Evolutionary conservation across 2,329 filamentous ascomycete species (phyloP).

Genomic region (Alternaria consortialis): DNA sequence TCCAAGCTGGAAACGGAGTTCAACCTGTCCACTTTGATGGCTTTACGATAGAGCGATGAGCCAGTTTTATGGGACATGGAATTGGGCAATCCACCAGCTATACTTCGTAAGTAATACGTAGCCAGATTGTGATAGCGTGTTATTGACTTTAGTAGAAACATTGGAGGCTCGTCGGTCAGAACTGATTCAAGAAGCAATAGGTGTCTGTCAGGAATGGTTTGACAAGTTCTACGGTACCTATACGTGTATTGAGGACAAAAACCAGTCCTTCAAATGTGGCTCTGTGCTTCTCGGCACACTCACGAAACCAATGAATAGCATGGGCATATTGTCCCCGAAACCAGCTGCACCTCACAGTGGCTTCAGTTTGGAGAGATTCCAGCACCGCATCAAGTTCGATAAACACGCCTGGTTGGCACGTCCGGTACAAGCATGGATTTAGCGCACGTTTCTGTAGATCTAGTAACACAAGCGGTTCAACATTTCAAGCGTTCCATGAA

Average conservation of each 20-base stretch:
- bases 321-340: slow-evolving; percentile 8
- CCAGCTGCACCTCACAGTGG: slow-evolving; percentile 20
- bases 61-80: slow-evolving; percentile 11
- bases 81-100: slow-evolving; percentile 16
- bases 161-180: neutral
- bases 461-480: neutral
- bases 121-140: too few species aligned
- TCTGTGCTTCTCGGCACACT: slow-evolving; percentile 30
- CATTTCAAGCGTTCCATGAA: neutral
- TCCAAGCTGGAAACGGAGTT: slow-evolving; percentile 26
- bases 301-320: slow-evolving; percentile 23
- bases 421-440: neutral
- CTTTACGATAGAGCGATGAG: slow-evolving; percentile 3
- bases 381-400: neutral
- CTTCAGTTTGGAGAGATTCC: slow-evolving; percentile 12
- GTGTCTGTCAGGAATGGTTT: neutral
- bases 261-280: slow-evolving; percentile 19
- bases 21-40: slow-evolving; percentile 11
- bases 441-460: neutral
- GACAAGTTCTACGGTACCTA: neutral
- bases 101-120: slow-evolving; percentile 11
- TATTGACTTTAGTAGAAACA: neutral
- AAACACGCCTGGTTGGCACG: slow-evolving; percentile 3
- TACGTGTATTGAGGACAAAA: neutral
- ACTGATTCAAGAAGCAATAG: neutral